Base-by-base conservation (phyloP, 2,329 filamentous ascomycete species). In the Claviceps fusiformis region DNA sequence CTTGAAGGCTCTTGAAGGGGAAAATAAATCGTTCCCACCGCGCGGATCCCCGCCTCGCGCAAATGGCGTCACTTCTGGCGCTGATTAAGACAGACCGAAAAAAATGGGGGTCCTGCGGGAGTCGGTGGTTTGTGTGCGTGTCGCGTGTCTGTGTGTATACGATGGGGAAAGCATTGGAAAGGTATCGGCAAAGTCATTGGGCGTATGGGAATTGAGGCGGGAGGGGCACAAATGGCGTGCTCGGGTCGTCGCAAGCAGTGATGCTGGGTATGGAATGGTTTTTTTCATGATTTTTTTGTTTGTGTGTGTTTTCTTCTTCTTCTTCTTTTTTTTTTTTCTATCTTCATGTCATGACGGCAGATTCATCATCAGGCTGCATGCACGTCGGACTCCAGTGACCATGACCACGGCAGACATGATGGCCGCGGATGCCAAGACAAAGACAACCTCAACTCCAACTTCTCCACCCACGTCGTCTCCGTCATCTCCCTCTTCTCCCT, bases 21-120 rank as follows among this genome's bases (percentile, higher is more conserved):
- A 24, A 24, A 24, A 24, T 24, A 24, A 24, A 24, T 24, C 24
- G 24, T 24, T 24, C 2, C 24, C 24, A 24, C 24, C 24, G 24
- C 24, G 24, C 24, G 24, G 3, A 24, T 41, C 39, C 17, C 41
- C 41, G 17, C 2, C 41, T 19, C n/a, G n/a, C 43, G 2, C 27
- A 51, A 70, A 37, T 70, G 66, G 68, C 68, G 68, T 69, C 67
- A 70, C 60, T 61, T 63, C 55, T 53, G 56, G 58, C 53, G 44
- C 24, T 8, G 19, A 45, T 45, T 24, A 27, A 45, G 24, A 45
- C 9, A 8, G 9, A 44, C 17, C 17, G 7, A 19, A 9, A 44
- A n/a, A 10, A 45, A 9, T 24, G 43, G n/a, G 43, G 10, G 19
- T 44, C 8, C 43, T 27, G 10, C 43, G 43, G 43, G n/a, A 45